These are phyloP conservation scores for Podila epigama DNA, from an alignment of 192 early-diverging fungal species.

Conservation along the genomic window DNA sequence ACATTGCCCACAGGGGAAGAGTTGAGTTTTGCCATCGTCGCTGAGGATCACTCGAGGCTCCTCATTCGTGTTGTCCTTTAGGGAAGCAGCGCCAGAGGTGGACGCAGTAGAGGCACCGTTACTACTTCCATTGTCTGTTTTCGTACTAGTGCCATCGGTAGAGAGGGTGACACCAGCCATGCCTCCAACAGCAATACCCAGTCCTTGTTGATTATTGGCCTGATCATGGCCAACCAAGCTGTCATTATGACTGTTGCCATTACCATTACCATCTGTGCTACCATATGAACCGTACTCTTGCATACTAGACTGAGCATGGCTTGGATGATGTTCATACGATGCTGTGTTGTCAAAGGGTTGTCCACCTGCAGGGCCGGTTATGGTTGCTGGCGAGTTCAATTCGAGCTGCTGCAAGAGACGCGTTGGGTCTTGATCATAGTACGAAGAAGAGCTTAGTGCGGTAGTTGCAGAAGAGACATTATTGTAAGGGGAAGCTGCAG, in stretches of 20 bases:
- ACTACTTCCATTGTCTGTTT: no score
- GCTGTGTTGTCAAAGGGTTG: neutral
- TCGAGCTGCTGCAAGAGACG: neutral
- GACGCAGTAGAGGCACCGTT: neutral
- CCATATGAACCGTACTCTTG: neutral
- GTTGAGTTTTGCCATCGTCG: conserved; percentile 37
- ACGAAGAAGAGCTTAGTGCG: neutral
- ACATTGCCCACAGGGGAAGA: conserved; percentile 40
- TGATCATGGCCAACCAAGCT: no score
- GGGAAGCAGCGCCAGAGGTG: neutral
- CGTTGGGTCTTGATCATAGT: conserved; percentile 1
- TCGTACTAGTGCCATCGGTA: neutral
- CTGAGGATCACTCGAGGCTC: conserved; percentile 35
- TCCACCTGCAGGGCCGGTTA: neutral
- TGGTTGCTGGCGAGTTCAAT: neutral
- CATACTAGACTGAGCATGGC: neutral
- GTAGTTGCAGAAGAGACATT: neutral
- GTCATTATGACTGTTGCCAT: no score
- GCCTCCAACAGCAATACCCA: conserved; percentile 28
- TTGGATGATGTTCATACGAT: conserved; percentile 1
- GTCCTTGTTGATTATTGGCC: conserved; percentile 3
- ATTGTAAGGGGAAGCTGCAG: neutral
- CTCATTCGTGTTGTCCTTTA: conserved; percentile 15
- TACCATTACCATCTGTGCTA: no score
- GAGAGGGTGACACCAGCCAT: conserved; percentile 3